Base-by-base conservation (phyloP, 2,329 filamentous ascomycete genomes). In the Penicillium sp. region DNA sequence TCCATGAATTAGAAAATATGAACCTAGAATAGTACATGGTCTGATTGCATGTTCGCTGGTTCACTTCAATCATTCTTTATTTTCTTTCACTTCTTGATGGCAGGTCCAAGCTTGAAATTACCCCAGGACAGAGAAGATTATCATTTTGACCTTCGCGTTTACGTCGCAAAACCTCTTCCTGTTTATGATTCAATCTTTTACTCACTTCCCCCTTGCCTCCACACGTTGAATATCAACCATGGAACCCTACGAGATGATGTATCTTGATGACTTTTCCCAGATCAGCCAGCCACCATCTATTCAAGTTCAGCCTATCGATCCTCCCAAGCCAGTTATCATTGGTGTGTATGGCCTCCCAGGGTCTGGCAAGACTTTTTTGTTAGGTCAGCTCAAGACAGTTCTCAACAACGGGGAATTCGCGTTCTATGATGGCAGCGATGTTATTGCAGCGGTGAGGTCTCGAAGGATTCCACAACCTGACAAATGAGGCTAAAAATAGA, bases 261-360 rank as follows among this genome's bases (percentile, higher is more conserved):
- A 9, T 17, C 2, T 1, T 14, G 8, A 11, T 6, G 5, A n/a
- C 12, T 17, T 0, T 25, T 2, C 14, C 4, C 19, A 22, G 3
- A 12, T 3, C 5, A 2, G 0, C 17, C 10, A 78, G 8, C 9
- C 14, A 3, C 11, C 22, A 14, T 16, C 31, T 4, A 8, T 6
- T 28, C 4, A n/a, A 28, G 11, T 7, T 5, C 3, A 36, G 22
- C 22, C 14, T 25, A 17, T 8, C 5, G 1, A 30, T 31, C 1
- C 2, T 28, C 5, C 9, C 16, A 41, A 73, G 56, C 69, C 77
- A 12, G 62, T 62, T 2, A 67, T 85, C 17, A 67, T 86, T 30
- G 82, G 82, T 3, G 49, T 86, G 1, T 85, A 85, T 56, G 83
- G 82, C 6, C 19, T 85, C 36, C 70, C 81, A 1, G 82, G 81